Evolutionary conservation across 495 filamentous ascomycete genomes (phyloP).

Genomic region (Penicillium cosmopolitanum): DNA sequence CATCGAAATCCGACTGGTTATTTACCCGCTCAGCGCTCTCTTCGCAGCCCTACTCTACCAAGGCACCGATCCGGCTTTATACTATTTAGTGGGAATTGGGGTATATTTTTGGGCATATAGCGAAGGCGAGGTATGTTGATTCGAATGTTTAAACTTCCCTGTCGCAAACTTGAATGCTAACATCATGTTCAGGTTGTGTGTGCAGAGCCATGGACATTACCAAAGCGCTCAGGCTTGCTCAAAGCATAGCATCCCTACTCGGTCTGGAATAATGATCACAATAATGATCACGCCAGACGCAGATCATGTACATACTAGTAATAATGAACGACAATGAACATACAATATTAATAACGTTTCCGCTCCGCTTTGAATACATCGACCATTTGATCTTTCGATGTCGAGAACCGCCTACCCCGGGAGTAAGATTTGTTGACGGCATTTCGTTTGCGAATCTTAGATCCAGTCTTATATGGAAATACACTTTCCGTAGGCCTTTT

Average conservation of each 20-base stretch:
- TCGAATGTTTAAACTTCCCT: neutral
- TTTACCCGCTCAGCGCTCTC: constrained; percentile 82
- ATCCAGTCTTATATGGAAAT: too few relatives aligned
- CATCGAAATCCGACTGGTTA: constrained; percentile 80
- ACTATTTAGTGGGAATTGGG: constrained; percentile 83
- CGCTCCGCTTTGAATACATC: too few relatives aligned
- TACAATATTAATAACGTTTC: neutral
- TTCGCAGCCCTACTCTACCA: constrained; percentile 83
- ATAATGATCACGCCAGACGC: constrained; percentile 16
- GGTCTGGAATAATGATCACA: constrained; percentile 16
- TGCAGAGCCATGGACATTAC: constrained; percentile 60
- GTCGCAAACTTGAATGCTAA: constrained; percentile 17
- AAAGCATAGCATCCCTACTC: constrained; percentile 34
- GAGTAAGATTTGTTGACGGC: too few relatives aligned
- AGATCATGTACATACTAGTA: constrained; percentile 28
- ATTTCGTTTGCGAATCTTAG: too few relatives aligned
- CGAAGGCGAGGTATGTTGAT: constrained; percentile 83
- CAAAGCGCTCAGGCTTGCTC: constrained; percentile 33
- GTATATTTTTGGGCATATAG: constrained; percentile 97
- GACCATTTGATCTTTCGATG: too few relatives aligned
- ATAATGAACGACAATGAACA: constrained; percentile 11
- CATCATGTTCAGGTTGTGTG: constrained; percentile 50
- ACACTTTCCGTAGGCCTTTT: too few relatives aligned
- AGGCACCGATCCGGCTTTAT: constrained; percentile 86
- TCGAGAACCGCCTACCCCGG: too few relatives aligned